Evolutionary conservation across 139 green algal genomes (phyloP).

Genomic region (Bryopsis sp.): DNA sequence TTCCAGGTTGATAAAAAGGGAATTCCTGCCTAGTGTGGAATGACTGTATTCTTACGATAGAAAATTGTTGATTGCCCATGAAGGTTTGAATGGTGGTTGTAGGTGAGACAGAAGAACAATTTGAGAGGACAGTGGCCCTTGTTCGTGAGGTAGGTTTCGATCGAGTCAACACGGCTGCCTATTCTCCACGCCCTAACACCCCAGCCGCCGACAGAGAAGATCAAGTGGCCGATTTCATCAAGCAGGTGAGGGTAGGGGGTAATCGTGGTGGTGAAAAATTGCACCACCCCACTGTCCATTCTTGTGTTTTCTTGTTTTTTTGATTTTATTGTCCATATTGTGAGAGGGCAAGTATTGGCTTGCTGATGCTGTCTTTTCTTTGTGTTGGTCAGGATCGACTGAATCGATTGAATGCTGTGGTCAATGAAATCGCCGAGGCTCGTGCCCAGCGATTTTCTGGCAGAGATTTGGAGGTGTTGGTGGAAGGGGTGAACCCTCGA

Average conservation of each 20-base stretch:
- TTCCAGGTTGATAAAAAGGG: no score
- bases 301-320: no score
- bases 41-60: no score
- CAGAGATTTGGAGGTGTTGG: neutral
- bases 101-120: constrained; percentile 95
- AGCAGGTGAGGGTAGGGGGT: no score
- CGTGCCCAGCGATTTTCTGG: constrained; percentile 71
- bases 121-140: constrained; percentile 67
- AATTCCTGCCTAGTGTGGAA: no score
- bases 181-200: constrained; percentile 81
- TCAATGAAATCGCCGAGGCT: constrained; percentile 75
- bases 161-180: constrained; percentile 90
- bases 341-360: no score
- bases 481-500: constrained; percentile 23
- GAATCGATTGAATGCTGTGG: constrained; percentile 81
- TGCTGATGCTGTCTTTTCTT: no score
- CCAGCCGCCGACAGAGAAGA: constrained; percentile 74
- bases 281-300: no score
- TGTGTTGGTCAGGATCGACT: no score
- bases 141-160: constrained; percentile 87
- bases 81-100: constrained; percentile 15
- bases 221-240: constrained; percentile 91
- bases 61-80: no score
- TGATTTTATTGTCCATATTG: no score
- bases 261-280: no score